Conservation (phyloP, 208 protist species). For the Leishmania mexicana region DNA sequence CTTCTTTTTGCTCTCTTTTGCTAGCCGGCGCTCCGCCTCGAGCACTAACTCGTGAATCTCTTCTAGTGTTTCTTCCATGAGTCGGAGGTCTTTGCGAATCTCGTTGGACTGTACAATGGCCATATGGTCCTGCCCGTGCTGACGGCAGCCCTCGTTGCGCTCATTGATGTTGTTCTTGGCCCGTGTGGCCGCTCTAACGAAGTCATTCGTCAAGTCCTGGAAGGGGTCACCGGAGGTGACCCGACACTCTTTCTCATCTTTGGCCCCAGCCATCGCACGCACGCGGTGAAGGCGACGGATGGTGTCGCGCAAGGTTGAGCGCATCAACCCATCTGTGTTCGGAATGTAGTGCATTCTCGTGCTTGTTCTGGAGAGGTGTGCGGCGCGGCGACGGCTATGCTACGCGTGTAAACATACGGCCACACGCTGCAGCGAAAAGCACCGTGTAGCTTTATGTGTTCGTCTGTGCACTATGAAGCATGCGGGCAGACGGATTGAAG, state of each 20-base stretch:
- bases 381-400: not conserved
- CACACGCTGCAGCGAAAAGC: not conserved
- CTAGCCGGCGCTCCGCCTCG: slow-evolving; percentile 39
- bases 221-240: slow-evolving; percentile 59
- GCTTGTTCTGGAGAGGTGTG: not conserved
- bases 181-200: slow-evolving; percentile 44
- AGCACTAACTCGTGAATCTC: slow-evolving; percentile 59
- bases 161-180: slow-evolving; percentile 65
- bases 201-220: slow-evolving; percentile 49
- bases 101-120: slow-evolving; percentile 65
- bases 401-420: not conserved
- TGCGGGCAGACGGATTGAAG: not conserved
- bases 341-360: slow-evolving; percentile 45
- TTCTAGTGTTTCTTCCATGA: slow-evolving; percentile 53
- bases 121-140: slow-evolving; percentile 64
- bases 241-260: slow-evolving; percentile 44
- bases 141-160: slow-evolving; percentile 51
- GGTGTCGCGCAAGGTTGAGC: slow-evolving; percentile 72
- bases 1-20: slow-evolving; percentile 51
- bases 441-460: not conserved
- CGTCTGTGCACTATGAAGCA: not conserved
- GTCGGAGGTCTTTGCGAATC: slow-evolving; percentile 65
- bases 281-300: slow-evolving; percentile 68
- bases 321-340: slow-evolving; percentile 63
- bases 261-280: slow-evolving; percentile 45